phyloP scores from a whole-genome alignment of 805 yeast genomes.

The Candida maesae region DNA sequence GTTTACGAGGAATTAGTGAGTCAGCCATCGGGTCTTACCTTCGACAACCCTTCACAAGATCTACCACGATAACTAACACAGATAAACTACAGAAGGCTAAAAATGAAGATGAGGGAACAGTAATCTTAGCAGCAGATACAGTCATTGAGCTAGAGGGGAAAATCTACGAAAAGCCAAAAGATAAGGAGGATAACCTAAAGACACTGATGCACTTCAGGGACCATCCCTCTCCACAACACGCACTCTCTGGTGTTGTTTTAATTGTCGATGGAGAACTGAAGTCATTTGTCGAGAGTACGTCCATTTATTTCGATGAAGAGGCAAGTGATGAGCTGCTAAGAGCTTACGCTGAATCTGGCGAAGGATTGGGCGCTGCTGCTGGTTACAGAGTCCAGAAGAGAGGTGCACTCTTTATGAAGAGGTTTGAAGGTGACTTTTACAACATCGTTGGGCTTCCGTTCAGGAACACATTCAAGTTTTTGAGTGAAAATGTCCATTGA shows the following conservation, averaged over 20 bases:
- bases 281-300: conserved; percentile 39
- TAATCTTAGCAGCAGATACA: conserved; percentile 75
- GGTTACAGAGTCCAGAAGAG: conserved; percentile 82
- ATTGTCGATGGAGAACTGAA: conserved; percentile 27
- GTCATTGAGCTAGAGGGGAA: conserved; percentile 53
- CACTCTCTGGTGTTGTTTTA: conserved; percentile 52
- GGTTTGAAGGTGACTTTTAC: conserved; percentile 73
- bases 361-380: conserved; percentile 84
- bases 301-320: conserved; percentile 36
- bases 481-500: conserved; percentile 26
- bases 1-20: conserved; percentile 44
- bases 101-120: conserved; percentile 13
- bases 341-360: conserved; percentile 63
- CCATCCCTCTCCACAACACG: conserved; percentile 40
- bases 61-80: background rate
- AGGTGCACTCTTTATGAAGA: conserved; percentile 61
- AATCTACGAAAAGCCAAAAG: conserved; percentile 80
- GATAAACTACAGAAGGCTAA: conserved; percentile 6
- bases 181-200: conserved; percentile 44
- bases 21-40: background rate
- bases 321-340: conserved; percentile 53
- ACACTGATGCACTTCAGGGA: conserved; percentile 48
- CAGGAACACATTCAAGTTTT: conserved; percentile 45
- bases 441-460: conserved; percentile 89
- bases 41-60: too few species aligned